These are phyloP conservation scores for Trichomonas vaginalis DNA, from an alignment of 208 protist species.

Conservation along the genomic window DNA sequence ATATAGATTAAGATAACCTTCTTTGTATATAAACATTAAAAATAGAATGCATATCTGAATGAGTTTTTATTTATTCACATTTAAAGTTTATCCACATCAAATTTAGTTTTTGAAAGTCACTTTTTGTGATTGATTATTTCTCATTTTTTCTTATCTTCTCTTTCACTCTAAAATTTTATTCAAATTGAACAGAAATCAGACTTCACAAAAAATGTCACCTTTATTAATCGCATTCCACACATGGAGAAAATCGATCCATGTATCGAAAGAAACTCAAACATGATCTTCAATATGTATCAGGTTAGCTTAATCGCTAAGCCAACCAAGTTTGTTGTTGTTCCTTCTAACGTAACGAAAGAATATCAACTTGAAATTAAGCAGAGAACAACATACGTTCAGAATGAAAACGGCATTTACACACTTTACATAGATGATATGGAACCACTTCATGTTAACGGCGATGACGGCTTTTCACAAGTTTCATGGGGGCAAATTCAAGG, in stretches of 20 bases:
- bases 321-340: not conserved
- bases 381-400: not conserved
- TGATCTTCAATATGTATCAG: not conserved
- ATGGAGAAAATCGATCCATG: not conserved
- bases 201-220: too few species aligned
- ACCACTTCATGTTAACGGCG: not conserved
- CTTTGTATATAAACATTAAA: too few species aligned
- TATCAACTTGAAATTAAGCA: not conserved
- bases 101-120: too few species aligned
- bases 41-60: too few species aligned
- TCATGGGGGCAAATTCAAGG: not conserved
- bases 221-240: too few species aligned
- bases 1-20: too few species aligned
- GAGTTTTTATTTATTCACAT: too few species aligned
- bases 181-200: too few species aligned
- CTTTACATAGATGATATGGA: not conserved
- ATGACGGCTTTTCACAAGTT: not conserved
- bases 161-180: too few species aligned
- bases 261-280: not conserved
- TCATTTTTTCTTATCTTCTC: too few species aligned
- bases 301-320: not conserved
- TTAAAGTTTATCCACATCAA: too few species aligned
- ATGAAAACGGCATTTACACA: not conserved
- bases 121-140: too few species aligned
- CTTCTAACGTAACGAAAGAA: not conserved